Conservation (phyloP, 2,329 filamentous ascomycete species). For the Leptodontidium sp. region DNA sequence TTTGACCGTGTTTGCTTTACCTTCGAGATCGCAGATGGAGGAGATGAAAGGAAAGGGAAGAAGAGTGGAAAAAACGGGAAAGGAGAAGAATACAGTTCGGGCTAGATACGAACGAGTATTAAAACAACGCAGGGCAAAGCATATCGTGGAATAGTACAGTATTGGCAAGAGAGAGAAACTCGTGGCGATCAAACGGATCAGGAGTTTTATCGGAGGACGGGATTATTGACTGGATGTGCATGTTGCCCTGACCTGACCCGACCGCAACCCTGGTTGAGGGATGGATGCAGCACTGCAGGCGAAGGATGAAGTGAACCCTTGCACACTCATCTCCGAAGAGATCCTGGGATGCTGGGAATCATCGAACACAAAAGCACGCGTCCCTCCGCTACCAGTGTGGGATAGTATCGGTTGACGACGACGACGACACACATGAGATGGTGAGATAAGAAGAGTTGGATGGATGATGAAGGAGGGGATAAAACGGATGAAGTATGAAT, state of each 20-base stretch:
- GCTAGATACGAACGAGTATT: too few relatives aligned
- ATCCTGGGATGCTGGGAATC: slow-evolving; percentile 12
- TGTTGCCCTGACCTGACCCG: neutral
- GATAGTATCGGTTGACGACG: neutral
- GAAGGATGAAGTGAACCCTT: slow-evolving; percentile 1
- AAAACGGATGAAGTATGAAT: neutral
- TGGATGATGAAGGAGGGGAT: too few relatives aligned
- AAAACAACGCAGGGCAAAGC: neutral
- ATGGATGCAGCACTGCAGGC: neutral
- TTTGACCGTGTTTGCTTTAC: too few relatives aligned
- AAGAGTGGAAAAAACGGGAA: too few relatives aligned
- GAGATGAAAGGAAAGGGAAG: too few relatives aligned
- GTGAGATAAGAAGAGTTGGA: too few relatives aligned
- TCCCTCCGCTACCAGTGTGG: neutral
- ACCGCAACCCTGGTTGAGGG: neutral
- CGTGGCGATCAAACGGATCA: slow-evolving; percentile 26
- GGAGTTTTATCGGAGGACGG: slow-evolving; percentile 14
- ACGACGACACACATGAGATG: neutral
- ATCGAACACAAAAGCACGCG: slow-evolving; percentile 12
- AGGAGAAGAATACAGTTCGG: too few relatives aligned
- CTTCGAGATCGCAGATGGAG: too few relatives aligned
- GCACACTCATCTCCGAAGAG: slow-evolving; percentile 32
- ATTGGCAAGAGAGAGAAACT: neutral
- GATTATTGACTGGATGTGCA: neutral
- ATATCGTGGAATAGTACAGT: neutral